phyloP scores from a whole-genome alignment of 345 rosid genomes.

The Eutrema yunnanense region DNA sequence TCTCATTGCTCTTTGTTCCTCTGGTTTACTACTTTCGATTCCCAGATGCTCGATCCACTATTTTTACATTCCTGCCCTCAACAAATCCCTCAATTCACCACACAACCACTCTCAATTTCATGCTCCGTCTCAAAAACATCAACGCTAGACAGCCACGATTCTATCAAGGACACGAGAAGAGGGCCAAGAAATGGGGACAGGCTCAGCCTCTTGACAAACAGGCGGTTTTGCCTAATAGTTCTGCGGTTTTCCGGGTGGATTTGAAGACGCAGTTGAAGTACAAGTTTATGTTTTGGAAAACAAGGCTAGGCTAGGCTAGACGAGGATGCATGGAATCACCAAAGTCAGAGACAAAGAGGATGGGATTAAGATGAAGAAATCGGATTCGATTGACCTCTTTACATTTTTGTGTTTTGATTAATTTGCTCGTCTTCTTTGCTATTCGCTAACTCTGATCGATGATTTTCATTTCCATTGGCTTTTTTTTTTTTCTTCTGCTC shows the following conservation, averaged over 20 bases:
- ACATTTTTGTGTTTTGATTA: slow-evolving; percentile 6
- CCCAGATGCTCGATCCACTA: slow-evolving; percentile 32
- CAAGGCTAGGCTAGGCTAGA: slow-evolving; percentile 59
- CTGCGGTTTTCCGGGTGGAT: slow-evolving; percentile 52
- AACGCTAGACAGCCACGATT: slow-evolving; percentile 22
- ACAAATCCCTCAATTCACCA: slow-evolving; percentile 29
- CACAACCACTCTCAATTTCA: slow-evolving; percentile 41
- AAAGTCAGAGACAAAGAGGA: slow-evolving; percentile 6
- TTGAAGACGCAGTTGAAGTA: slow-evolving; percentile 57
- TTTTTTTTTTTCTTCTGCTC: no score
- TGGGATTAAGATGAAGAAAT: slow-evolving; percentile 39
- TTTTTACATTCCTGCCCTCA: slow-evolving; percentile 58
- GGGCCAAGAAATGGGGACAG: slow-evolving; percentile 35
- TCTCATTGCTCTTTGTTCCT: no score
- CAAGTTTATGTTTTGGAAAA: slow-evolving; percentile 56
- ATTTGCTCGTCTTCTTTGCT: no score
- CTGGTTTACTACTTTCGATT: no score
- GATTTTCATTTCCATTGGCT: no score
- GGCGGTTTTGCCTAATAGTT: slow-evolving; percentile 32
- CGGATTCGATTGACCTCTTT: background rate
- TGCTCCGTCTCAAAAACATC: slow-evolving; percentile 23
- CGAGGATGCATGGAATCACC: slow-evolving; percentile 15
- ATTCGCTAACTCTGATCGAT: no score
- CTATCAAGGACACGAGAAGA: slow-evolving; percentile 65
- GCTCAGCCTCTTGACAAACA: slow-evolving; percentile 19